A percentile compares a stretch with the other conserved stretches of the same genome.
Evolutionary conservation across 768 basidiomycete genomes (phyloP).

Genomic region (Phanerochaete sordida): DNA sequence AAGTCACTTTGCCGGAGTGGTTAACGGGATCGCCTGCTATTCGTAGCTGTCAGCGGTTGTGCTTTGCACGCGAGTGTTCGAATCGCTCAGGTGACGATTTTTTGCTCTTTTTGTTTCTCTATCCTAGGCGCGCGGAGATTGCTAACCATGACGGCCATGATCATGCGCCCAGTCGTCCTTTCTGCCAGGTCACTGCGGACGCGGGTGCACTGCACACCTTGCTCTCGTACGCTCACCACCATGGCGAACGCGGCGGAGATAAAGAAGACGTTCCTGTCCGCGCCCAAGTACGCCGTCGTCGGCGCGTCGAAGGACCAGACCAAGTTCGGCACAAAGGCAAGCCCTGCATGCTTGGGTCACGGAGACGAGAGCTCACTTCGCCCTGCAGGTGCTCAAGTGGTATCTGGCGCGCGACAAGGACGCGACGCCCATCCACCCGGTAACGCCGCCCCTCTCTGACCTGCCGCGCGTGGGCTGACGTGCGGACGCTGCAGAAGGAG

Average conservation of each 20-base stretch:
- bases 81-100: slow-evolving; percentile 57
- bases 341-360: background rate
- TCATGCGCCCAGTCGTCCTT: too few relatives aligned
- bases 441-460: slow-evolving; percentile 28
- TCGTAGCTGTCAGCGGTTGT: slow-evolving; percentile 43
- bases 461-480: background rate
- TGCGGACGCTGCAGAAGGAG: slow-evolving; percentile 49
- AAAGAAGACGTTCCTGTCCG: slow-evolving; percentile 53
- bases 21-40: slow-evolving; percentile 59
- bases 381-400: slow-evolving; percentile 72
- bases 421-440: slow-evolving; percentile 78
- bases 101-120: slow-evolving; percentile 19
- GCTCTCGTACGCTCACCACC: background rate
- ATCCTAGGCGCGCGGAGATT: background rate
- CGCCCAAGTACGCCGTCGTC: slow-evolving; percentile 69
- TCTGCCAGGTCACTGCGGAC: too few relatives aligned
- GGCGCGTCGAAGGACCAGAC: slow-evolving; percentile 77
- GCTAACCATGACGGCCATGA: too few relatives aligned
- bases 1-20: slow-evolving; percentile 92
- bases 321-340: slow-evolving; percentile 62
- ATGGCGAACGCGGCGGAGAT: slow-evolving; percentile 33
- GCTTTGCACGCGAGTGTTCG: slow-evolving; percentile 62
- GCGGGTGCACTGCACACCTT: background rate
- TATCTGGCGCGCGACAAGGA: slow-evolving; percentile 56
- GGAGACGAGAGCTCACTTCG: background rate